Evolutionary conservation across 139 green algal species (phyloP).

Genomic region (Coelastrella sp.): DNA sequence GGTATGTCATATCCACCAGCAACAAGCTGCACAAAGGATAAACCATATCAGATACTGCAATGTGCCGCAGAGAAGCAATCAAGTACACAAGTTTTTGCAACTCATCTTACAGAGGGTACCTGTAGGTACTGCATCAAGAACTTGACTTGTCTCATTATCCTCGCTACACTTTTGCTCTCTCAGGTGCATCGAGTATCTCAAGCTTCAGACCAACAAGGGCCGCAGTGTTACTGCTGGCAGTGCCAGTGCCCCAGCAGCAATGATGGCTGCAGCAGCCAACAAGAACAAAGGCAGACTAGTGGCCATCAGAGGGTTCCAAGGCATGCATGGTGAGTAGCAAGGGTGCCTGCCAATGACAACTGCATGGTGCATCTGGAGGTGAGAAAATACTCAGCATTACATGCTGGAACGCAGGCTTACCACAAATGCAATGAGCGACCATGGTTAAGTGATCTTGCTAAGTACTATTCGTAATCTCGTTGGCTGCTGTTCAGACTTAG

Average conservation of each 20-base stretch:
- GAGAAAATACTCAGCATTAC: background rate
- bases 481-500: no score
- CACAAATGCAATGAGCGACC: no score
- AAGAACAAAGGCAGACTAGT: background rate
- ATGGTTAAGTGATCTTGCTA: no score
- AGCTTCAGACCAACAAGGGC: slow-evolving; percentile 19
- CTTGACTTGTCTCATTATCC: background rate
- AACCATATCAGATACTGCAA: no score
- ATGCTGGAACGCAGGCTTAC: background rate
- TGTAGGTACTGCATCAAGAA: background rate
- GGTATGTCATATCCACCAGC: no score
- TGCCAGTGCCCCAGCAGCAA: background rate
- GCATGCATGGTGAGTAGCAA: background rate
- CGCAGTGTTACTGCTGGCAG: background rate
- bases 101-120: no score
- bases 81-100: no score
- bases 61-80: no score
- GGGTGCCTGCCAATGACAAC: background rate
- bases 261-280: background rate
- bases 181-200: slow-evolving; percentile 33
- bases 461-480: no score
- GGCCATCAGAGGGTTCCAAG: background rate
- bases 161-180: background rate
- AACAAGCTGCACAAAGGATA: no score
- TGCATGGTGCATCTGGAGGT: background rate